Evolutionary conservation across 257 asterid species (phyloP).

Genomic region (Apocynum venetum): DNA sequence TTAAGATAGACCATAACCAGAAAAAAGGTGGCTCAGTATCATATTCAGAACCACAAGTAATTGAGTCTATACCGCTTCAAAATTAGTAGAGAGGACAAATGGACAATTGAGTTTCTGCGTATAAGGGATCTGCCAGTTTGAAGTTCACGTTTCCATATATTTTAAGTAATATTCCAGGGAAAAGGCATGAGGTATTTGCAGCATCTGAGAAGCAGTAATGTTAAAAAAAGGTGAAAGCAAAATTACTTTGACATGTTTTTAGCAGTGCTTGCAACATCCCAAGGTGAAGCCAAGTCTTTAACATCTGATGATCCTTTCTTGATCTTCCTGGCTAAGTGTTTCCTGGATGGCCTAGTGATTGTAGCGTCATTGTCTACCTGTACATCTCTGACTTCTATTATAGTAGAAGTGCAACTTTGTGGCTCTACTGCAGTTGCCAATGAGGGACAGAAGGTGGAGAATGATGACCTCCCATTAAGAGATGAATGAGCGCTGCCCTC

Average conservation of each 20-base stretch:
- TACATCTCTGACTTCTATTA: conserved; percentile 68
- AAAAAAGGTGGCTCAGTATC: no score
- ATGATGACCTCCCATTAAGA: conserved; percentile 23
- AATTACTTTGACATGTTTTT: conserved; percentile 43
- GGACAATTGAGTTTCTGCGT: no score
- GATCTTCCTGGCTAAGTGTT: conserved; percentile 27
- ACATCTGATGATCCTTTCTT: conserved; percentile 18
- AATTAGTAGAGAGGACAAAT: no score
- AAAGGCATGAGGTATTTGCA: neutral
- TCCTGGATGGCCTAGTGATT: conserved; percentile 34
- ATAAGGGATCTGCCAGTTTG: neutral
- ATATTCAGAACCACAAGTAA: no score
- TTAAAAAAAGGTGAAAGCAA: neutral
- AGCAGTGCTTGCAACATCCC: conserved; percentile 40
- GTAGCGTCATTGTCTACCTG: conserved; percentile 66
- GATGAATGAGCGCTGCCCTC: conserved; percentile 51
- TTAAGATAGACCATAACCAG: no score
- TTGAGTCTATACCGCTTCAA: no score
- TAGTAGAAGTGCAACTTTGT: conserved; percentile 26
- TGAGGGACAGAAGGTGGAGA: conserved; percentile 37
- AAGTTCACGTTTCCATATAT: neutral
- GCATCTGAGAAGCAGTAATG: neutral
- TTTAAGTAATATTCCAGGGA: neutral
- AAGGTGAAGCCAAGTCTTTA: conserved; percentile 27
- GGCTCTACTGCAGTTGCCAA: conserved; percentile 24